Evolutionary conservation across 2,329 filamentous ascomycete species (phyloP).

Genomic region (Hypomyces perniciosus): DNA sequence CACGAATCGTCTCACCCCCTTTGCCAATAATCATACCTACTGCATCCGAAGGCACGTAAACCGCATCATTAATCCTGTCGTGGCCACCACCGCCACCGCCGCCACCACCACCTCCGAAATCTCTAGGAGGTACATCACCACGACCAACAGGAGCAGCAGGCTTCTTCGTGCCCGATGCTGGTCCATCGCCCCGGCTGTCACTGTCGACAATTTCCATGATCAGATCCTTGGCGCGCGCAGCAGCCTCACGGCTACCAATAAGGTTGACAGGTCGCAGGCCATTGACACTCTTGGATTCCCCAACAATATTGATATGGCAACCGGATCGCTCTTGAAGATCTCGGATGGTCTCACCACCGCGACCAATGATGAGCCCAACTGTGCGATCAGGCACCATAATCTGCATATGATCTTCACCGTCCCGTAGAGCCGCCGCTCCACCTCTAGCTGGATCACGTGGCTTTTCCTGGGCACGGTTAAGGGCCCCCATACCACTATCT

Average conservation of each 20-base stretch:
- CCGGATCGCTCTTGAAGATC: conserved; percentile 86
- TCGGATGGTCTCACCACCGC: conserved; percentile 85
- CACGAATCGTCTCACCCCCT: conserved; percentile 87
- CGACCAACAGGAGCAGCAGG: conserved; percentile 22
- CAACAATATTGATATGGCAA: conserved; percentile 94
- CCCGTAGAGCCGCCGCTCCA: conserved; percentile 51
- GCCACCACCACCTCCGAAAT: conserved; percentile 29
- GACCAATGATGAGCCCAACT: conserved; percentile 88
- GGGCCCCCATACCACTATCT: conserved; percentile 55
- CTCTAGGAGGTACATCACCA: conserved; percentile 27
- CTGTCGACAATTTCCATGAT: conserved; percentile 95
- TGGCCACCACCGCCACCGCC: conserved; percentile 34
- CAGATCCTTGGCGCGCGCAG: conserved; percentile 72
- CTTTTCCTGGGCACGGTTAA: conserved; percentile 39
- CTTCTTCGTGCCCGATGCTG: conserved; percentile 25
- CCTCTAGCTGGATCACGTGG: conserved; percentile 33
- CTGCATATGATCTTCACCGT: conserved; percentile 80
- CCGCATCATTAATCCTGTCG: conserved; percentile 75
- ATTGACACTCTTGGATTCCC: conserved; percentile 88
- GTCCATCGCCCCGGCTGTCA: conserved; percentile 60
- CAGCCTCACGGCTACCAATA: conserved; percentile 70
- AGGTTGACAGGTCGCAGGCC: conserved; percentile 85
- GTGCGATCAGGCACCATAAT: conserved; percentile 95
- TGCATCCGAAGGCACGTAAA: conserved; percentile 81
- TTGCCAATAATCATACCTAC: conserved; percentile 97